These are phyloP conservation scores for Mucuna pruriens DNA, from an alignment of 306 rosid genomes.

Conservation along the genomic window DNA sequence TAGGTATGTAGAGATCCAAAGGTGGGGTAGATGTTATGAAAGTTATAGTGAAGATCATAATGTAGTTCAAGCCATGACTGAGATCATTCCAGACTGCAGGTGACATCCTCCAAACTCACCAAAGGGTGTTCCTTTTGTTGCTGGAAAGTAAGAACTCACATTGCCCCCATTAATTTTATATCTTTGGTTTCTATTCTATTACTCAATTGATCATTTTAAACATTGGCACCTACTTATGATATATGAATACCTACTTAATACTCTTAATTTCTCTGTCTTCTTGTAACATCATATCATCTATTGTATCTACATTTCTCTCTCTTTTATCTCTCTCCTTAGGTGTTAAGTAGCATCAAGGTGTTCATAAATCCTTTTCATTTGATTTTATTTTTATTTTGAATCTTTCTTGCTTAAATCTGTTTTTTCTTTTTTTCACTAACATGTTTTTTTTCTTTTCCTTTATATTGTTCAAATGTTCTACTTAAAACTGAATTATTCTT, in stretches of 20 bases:
- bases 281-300: too few species aligned
- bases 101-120: slow-evolving; percentile 35
- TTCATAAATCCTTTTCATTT: too few species aligned
- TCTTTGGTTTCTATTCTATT: neutral
- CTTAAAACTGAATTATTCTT: neutral
- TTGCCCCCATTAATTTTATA: too few species aligned
- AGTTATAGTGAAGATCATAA: slow-evolving; percentile 50
- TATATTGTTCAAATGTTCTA: neutral
- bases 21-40: too few species aligned
- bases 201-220: neutral
- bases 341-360: too few species aligned
- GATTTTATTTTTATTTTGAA: neutral
- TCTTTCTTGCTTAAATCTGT: neutral
- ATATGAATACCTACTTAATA: too few species aligned
- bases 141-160: slow-evolving; percentile 40
- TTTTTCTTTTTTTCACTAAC: neutral
- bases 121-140: slow-evolving; percentile 44
- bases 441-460: neutral
- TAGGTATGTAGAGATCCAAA: too few species aligned
- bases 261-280: too few species aligned
- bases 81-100: slow-evolving; percentile 43
- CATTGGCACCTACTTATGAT: too few species aligned
- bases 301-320: too few species aligned
- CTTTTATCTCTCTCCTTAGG: too few species aligned
- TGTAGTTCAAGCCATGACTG: slow-evolving; percentile 43